A percentile compares a stretch with the other conserved stretches of the same genome.
Conservation (phyloP, 768 basidiomycete genomes). For the Suillus plorans region DNA sequence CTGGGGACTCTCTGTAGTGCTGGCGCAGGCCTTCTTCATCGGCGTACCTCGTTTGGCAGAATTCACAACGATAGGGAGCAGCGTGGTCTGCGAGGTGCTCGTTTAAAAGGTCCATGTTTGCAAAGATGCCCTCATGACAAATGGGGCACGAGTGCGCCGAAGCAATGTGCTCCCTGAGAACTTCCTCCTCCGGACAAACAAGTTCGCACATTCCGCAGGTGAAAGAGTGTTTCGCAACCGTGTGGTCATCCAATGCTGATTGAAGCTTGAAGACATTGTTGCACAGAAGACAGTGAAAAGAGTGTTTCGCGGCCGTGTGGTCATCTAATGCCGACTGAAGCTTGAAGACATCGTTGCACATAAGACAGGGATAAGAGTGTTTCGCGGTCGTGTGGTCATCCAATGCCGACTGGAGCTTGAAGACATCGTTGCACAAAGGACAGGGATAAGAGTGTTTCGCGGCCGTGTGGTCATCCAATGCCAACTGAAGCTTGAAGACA, state of each 20-base stretch:
- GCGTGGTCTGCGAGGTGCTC: constrained; percentile 32
- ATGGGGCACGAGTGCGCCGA: constrained; percentile 32
- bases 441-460: neutral
- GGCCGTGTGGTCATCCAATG: constrained; percentile 1
- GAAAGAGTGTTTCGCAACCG: too few relatives aligned
- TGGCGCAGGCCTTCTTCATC: constrained; percentile 36
- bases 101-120: constrained; percentile 22
- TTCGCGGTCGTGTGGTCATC: constrained; percentile 1
- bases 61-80: constrained; percentile 22
- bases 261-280: too few relatives aligned
- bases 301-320: neutral
- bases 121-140: constrained; percentile 32
- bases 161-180: constrained; percentile 27
- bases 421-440: neutral
- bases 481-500: neutral
- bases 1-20: constrained; percentile 40
- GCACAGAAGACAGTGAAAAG: neutral
- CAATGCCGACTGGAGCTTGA: neutral
- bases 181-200: neutral
- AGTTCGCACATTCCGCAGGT: constrained; percentile 1
- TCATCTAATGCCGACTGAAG: neutral
- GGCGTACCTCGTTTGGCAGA: constrained; percentile 23
- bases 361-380: neutral
- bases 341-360: neutral
- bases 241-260: too few relatives aligned